Conservation (phyloP, 2,329 filamentous ascomycete genomes). For the Aspergillus bombycis region DNA sequence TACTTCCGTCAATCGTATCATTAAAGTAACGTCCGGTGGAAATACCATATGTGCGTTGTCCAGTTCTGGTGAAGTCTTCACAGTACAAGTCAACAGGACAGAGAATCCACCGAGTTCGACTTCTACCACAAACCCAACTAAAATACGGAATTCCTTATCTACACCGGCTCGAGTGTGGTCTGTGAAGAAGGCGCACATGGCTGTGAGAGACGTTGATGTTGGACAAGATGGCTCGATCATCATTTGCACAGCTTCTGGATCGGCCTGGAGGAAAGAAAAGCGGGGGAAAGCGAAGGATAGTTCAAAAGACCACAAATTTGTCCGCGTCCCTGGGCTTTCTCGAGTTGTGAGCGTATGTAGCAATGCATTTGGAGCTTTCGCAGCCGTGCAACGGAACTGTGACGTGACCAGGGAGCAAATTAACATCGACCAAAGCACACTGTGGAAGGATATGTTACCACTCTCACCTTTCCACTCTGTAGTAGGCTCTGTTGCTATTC, state of each 20-base stretch:
- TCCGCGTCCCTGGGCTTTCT: constrained; percentile 84
- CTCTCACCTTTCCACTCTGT: constrained; percentile 71
- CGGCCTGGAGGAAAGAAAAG: constrained; percentile 87
- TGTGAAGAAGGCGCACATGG: constrained; percentile 79
- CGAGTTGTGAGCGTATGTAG: constrained; percentile 82
- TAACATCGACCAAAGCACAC: constrained; percentile 63
- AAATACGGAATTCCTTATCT: constrained; percentile 82
- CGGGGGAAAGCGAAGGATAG: constrained; percentile 76
- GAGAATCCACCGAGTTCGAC: constrained; percentile 64
- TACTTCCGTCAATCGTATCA: constrained; percentile 67
- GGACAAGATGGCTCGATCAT: constrained; percentile 95
- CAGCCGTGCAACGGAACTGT: constrained; percentile 81
- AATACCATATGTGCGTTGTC: constrained; percentile 91
- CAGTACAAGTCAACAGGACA: constrained; percentile 72
- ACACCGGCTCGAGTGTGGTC: constrained; percentile 84
- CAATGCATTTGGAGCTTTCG: constrained; percentile 87
- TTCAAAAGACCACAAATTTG: constrained; percentile 93
- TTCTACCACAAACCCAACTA: constrained; percentile 90
- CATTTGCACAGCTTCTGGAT: constrained; percentile 87
- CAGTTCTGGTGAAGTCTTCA: constrained; percentile 83
- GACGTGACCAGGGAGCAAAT: constrained; percentile 77
- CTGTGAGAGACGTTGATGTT: constrained; percentile 82
- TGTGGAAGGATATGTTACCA: constrained; percentile 74
- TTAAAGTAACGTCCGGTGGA: constrained; percentile 78
- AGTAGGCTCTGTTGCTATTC: constrained; percentile 42